Conservation (phyloP, 1,139 yeast species). For the Hyphopichia khmerensis region DNA sequence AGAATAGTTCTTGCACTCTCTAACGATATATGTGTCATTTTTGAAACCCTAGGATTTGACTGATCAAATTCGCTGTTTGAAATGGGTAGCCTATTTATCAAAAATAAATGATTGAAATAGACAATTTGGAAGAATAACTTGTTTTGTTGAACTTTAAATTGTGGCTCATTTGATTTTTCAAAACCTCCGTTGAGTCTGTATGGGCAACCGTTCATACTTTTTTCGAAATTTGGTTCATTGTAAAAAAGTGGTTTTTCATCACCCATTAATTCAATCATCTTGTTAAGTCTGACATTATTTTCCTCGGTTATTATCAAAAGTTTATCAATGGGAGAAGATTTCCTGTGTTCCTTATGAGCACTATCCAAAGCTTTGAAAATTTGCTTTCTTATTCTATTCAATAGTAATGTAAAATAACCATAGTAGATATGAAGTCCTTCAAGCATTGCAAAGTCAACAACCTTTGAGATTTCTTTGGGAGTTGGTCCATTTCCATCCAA, state of each 20-base stretch:
- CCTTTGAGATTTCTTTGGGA: neutral
- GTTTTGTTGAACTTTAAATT: neutral
- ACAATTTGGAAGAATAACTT: conserved; percentile 7
- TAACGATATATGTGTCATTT: conserved; percentile 9
- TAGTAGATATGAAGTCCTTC: conserved; percentile 12
- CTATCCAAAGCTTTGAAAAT: conserved; percentile 19
- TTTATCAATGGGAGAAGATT: neutral
- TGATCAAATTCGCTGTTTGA: conserved; percentile 3
- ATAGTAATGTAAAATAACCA: conserved; percentile 14
- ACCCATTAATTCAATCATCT: conserved; percentile 15
- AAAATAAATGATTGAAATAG: conserved; percentile 11
- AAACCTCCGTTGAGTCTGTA: neutral
- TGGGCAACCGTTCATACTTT: neutral
- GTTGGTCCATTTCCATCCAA: neutral
- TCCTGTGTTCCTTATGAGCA: neutral
- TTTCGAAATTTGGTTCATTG: conserved; percentile 1
- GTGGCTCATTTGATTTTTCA: neutral
- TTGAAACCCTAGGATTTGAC: neutral
- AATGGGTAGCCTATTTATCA: conserved; percentile 13
- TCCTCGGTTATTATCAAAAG: conserved; percentile 1
- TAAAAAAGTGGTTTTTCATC: conserved; percentile 14
- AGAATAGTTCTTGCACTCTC: conserved; percentile 11
- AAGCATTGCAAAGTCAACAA: neutral
- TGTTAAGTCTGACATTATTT: conserved; percentile 16
- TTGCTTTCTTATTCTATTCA: conserved; percentile 18